Percentiles rank a stretch among this genome's conserved stretches.
Conservation (phyloP, 148 eudicot species). For the Spergularia marina region DNA sequence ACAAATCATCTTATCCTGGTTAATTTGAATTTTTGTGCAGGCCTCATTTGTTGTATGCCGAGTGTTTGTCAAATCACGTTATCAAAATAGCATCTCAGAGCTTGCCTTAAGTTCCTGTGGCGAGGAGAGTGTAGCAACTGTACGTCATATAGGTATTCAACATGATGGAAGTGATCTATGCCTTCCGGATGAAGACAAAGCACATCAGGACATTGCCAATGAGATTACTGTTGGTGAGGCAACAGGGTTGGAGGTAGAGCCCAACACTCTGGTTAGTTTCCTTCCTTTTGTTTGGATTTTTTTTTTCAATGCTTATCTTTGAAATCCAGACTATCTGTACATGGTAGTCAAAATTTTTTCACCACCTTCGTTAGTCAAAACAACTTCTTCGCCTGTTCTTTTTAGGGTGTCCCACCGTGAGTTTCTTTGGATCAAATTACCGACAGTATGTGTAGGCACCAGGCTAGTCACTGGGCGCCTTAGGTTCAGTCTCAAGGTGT, state of each 20-base stretch:
- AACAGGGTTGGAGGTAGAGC: constrained; percentile 23
- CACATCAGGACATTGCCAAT: constrained; percentile 27
- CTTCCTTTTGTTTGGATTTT: constrained; percentile 3
- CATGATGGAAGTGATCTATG: constrained; percentile 37
- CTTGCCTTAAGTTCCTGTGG: constrained; percentile 44
- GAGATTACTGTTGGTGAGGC: constrained; percentile 22
- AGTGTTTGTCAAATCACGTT: constrained; percentile 35
- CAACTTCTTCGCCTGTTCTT: neutral
- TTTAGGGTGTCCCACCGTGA: no score
- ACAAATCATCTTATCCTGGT: neutral
- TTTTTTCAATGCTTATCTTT: neutral
- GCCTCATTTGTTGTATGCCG: constrained; percentile 55
- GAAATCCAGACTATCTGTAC: neutral
- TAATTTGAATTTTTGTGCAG: constrained; percentile 32
- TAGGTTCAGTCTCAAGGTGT: no score
- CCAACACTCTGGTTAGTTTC: constrained; percentile 29
- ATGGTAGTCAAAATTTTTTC: neutral
- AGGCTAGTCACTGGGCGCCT: no score
- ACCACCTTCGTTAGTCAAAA: neutral
- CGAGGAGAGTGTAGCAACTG: constrained; percentile 42
- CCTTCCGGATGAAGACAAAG: constrained; percentile 31
- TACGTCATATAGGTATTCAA: constrained; percentile 56
- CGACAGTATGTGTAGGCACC: no score
- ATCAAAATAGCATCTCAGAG: constrained; percentile 32
- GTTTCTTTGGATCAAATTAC: no score